Evolutionary conservation across 345 rosid genomes (phyloP), one percentile per base, ranked within the genome.

Genomic region (Brassica carinata): DNA sequence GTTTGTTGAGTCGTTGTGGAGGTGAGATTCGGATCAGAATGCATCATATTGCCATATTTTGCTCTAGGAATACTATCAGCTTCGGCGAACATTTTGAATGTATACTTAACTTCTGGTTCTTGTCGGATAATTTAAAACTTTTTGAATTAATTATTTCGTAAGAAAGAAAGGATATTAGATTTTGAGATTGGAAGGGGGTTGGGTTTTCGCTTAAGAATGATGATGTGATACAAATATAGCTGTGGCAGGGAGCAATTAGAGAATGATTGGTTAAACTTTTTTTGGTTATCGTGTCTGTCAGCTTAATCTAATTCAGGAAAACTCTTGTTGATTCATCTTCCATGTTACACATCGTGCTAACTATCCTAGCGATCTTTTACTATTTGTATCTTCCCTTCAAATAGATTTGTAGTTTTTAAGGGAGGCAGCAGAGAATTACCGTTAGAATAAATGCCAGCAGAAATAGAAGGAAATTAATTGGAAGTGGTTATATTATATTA

Each of bases 11-110:
- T 69, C 40, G 70, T 73, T 2, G 79, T 69, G 33, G 89, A 17
- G 0, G 91, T 79, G 53, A 89, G 65, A 62, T 87, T 87, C 0
- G 92, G 91, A 57, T 75, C 85, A 17, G 85, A 78, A 65, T 83
- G 83, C 80, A 66, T 75, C 64, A 81, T 81, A 72, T 70, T 82
- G 3, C 69, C 78, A 67, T 73, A 79, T 58, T 82, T 85, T 62
- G 78, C 58, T 26, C 77, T 74, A 5, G 78, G 80, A 76, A 80
- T 80, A 75, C 75, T 82, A n/a, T 83, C 82, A 0, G 80, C 51
- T n/a, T 85, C 85, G 8, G 74, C 76, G 38, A 83, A 83, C 87
- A 85, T 85, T 66, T 1, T 73, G 4, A 58, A 7, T 36, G 67
- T 55, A 27, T 13, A 11, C 61, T 14, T 7, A 36, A 19, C 26